phyloP scores from a whole-genome alignment of 306 rosid genomes.

The Trifolium subterraneum region DNA sequence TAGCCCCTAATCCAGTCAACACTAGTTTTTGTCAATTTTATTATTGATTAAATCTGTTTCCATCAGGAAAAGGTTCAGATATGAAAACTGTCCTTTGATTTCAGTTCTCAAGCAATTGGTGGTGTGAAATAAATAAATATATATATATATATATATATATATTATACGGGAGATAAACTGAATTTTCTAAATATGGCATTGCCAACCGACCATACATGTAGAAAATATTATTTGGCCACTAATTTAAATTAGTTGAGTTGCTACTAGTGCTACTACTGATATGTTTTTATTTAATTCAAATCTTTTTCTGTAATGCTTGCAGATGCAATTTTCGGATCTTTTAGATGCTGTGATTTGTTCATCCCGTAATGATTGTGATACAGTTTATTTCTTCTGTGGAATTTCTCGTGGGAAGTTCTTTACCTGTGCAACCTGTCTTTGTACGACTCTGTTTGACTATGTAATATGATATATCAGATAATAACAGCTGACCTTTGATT shows the following conservation, averaged over 20 bases:
- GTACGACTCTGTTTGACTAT: neutral
- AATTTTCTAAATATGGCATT: neutral
- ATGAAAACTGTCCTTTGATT: slow-evolving; percentile 1
- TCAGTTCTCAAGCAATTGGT: slow-evolving; percentile 1
- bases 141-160: neutral
- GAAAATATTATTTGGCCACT: neutral
- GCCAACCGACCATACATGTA: neutral
- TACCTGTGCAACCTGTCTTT: slow-evolving; percentile 10
- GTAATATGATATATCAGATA: neutral
- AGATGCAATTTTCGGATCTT: slow-evolving; percentile 86
- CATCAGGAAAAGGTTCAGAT: slow-evolving; percentile 14
- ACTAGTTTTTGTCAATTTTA: slow-evolving; percentile 14
- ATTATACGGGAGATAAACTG: neutral
- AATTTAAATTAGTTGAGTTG: neutral
- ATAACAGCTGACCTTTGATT: slow-evolving; percentile 22
- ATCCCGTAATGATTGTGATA: slow-evolving; percentile 26
- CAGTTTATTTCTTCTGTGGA: slow-evolving; percentile 28
- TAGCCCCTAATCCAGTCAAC: neutral
- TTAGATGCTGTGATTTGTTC: slow-evolving; percentile 45
- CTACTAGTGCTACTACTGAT: slow-evolving; percentile 4
- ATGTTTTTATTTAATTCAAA: slow-evolving; percentile 26
- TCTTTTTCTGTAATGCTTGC: slow-evolving; percentile 51
- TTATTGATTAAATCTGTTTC: neutral
- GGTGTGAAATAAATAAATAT: neutral
- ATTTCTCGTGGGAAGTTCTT: neutral